Base-by-base conservation (phyloP, 768 basidiomycete genomes). In the Rickenella mellea region DNA sequence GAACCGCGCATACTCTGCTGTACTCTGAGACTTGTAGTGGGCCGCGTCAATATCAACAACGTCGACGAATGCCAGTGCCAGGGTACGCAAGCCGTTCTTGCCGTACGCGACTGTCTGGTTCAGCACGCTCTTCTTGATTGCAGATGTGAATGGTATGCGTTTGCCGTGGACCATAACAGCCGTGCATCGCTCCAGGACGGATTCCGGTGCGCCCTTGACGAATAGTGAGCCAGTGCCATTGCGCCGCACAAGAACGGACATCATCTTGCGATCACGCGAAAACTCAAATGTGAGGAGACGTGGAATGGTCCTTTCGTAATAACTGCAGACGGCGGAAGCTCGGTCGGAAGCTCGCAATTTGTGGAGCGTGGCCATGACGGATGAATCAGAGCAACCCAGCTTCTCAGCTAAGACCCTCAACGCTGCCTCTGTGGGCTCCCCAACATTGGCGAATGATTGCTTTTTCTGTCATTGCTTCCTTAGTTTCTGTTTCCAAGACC, bases 361-460 rank as follows among this genome's bases (percentile, higher is more conserved):
- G 2, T 70, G 39, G 31, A 93, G 67, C 4, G 79, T 72, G 46
- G 78, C 69, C 39, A 68, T 63, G 20, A 81, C 48, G 49, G 77
- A 71, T 6, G 62, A 60, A 52, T 88, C 76, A 15, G 73, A 64
- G 57, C 82, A 83, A 15, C 85, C 90, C 42, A 97, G 74, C 67
- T 98, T 99, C 68, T 99, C 94, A 19, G 77, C 89, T 14, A 98
- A 76, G 31, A 96, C 92, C 61, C 87, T 92, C 43, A 99, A 73
- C 1, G 94, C 94, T 4, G 94, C 94, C 62, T 99, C 94, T 1
- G 94, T 99, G 11, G 94, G 94, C 65, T 98, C 94, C 20, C 94
- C 94, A 36, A 99, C 74, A 55, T 86, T 91, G 37, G 70, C 60
- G 59, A 94, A 98, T 0, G 66, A 48, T 22, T 71, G 69, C 58